Percentiles rank a stretch among this genome's conserved stretches.
Conservation (phyloP, 2,329 filamentous ascomycete species). For the Didymella pinodella region DNA sequence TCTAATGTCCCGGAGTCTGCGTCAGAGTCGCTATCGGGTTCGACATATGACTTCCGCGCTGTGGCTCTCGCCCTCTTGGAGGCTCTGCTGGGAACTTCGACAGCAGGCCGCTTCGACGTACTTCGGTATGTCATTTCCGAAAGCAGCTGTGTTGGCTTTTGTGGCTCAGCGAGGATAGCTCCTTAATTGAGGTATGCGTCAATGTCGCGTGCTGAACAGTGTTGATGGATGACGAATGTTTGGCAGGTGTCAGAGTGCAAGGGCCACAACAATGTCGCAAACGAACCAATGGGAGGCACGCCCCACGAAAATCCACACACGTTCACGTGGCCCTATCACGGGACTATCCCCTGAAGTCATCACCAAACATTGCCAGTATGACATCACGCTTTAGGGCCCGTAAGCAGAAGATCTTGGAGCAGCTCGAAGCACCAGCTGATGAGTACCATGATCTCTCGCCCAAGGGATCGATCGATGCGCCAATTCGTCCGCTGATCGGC, state of each 20-base stretch:
- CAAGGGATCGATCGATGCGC: slow-evolving; percentile 84
- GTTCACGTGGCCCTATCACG: slow-evolving; percentile 35
- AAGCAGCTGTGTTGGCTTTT: slow-evolving; percentile 32
- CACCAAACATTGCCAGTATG: slow-evolving; percentile 29
- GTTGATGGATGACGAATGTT: slow-evolving; percentile 19
- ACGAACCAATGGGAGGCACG: slow-evolving; percentile 23
- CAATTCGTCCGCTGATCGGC: slow-evolving; percentile 77
- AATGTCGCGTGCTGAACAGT: slow-evolving; percentile 4
- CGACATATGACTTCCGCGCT: slow-evolving; percentile 46
- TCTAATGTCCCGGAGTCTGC: neutral
- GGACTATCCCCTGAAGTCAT: slow-evolving; percentile 3
- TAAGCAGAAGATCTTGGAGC: slow-evolving; percentile 76
- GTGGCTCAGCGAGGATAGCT: slow-evolving; percentile 36
- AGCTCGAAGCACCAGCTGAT: slow-evolving; percentile 71
- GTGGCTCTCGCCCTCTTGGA: slow-evolving; percentile 48
- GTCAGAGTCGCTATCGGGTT: slow-evolving; percentile 40
- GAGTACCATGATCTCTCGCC: slow-evolving; percentile 86
- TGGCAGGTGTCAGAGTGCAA: slow-evolving; percentile 24
- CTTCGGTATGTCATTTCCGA: slow-evolving; percentile 32
- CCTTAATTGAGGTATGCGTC: neutral
- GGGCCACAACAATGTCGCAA: slow-evolving; percentile 34
- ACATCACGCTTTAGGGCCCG: slow-evolving; percentile 55
- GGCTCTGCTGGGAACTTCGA: slow-evolving; percentile 42
- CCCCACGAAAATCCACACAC: slow-evolving; percentile 21
- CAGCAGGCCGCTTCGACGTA: slow-evolving; percentile 48